Percentiles rank a stretch among this genome's conserved stretches.
phyloP scores from a whole-genome alignment of 345 rosid species.

The Gossypium longicalyx region DNA sequence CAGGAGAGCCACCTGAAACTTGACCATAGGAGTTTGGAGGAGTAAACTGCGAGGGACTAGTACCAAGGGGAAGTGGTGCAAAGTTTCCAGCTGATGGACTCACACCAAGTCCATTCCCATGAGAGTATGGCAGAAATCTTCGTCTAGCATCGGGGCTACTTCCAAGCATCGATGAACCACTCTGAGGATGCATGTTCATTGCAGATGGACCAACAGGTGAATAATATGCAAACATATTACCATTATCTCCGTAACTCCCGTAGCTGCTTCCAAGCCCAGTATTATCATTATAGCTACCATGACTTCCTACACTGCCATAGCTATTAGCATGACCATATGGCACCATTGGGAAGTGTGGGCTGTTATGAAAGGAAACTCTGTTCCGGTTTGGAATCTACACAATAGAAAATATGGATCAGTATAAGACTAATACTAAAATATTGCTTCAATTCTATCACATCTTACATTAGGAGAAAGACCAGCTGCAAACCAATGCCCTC shows the following conservation, averaged over 20 bases:
- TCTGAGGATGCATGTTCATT: conserved; percentile 64
- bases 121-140: conserved; percentile 66
- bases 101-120: conserved; percentile 81
- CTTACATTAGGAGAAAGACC: conserved; percentile 98
- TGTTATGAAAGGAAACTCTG: conserved; percentile 62
- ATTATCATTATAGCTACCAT: conserved; percentile 91
- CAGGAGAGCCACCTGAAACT: conserved; percentile 72
- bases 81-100: conserved; percentile 93
- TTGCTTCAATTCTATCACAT: conserved; percentile 2
- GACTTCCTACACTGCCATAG: conserved; percentile 94
- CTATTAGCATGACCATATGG: conserved; percentile 73
- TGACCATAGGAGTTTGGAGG: conserved; percentile 78
- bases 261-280: conserved; percentile 74
- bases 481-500: conserved; percentile 99
- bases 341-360: conserved; percentile 72
- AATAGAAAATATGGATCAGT: conserved; percentile 18
- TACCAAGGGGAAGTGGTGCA: conserved; percentile 89
- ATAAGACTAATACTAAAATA: background rate
- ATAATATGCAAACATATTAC: conserved; percentile 72
- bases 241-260: conserved; percentile 86
- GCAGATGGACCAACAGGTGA: conserved; percentile 92
- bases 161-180: conserved; percentile 72
- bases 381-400: conserved; percentile 69
- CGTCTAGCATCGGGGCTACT: conserved; percentile 91
- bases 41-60: conserved; percentile 95